A percentile compares a stretch with the other conserved stretches of the same genome.
Evolutionary conservation across 2,329 filamentous ascomycete genomes (phyloP).

Genomic region (Leptographium wingfieldii): DNA sequence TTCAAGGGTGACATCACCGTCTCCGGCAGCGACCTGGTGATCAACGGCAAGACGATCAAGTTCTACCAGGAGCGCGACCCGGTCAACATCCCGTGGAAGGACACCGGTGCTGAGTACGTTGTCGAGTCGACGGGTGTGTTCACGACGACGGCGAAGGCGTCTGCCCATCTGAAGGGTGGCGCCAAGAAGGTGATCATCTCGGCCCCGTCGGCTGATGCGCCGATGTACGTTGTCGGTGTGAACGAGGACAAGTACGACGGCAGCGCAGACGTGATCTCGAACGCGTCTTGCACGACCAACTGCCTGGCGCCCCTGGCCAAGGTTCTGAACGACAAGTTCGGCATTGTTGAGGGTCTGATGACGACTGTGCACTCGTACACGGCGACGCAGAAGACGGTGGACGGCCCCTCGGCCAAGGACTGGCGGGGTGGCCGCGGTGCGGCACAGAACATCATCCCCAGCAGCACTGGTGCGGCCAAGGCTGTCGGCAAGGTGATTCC

Average conservation of each 20-base stretch:
- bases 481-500: conserved; percentile 99
- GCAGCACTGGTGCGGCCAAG: conserved; percentile 98
- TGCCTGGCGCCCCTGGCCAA: conserved; percentile 98
- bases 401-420: conserved; percentile 95
- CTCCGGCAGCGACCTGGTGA: conserved; percentile 56
- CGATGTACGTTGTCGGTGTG: conserved; percentile 99
- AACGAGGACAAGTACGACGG: conserved; percentile 91
- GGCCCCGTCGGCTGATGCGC: conserved; percentile 84
- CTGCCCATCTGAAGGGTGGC: conserved; percentile 85
- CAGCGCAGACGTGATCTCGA: conserved; percentile 88
- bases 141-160: conserved; percentile 95
- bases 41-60: conserved; percentile 91
- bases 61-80: conserved; percentile 94
- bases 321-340: conserved; percentile 98
- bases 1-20: conserved; percentile 88
- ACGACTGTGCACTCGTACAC: conserved; percentile 99
- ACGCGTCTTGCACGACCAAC: conserved; percentile 99
- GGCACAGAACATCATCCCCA: conserved; percentile 99
- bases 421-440: conserved; percentile 98
- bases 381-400: conserved; percentile 98
- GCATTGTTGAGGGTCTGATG: conserved; percentile 97
- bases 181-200: conserved; percentile 98
- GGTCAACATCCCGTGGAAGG: conserved; percentile 75
- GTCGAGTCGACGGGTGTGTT: conserved; percentile 98
- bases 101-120: conserved; percentile 82